These are phyloP conservation scores for Alternaria angustiovoidea DNA, from an alignment of 2,329 filamentous ascomycete genomes.

Conservation along the genomic window DNA sequence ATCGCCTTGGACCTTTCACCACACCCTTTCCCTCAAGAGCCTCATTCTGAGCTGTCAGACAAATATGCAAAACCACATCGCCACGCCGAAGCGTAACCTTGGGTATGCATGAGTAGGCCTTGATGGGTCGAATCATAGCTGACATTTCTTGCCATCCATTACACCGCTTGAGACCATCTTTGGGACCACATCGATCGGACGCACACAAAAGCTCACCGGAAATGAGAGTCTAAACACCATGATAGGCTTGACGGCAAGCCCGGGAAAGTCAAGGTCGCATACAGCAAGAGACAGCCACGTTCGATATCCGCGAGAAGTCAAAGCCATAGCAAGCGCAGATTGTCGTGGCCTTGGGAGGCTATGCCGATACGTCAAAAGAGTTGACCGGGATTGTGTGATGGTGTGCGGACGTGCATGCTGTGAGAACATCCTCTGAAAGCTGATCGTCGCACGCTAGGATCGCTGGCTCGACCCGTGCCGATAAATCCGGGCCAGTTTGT, in stretches of 20 bases:
- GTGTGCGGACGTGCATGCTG: constrained; percentile 14
- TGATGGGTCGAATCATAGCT: background rate
- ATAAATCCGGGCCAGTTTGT: too few species aligned
- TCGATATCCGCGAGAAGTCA: background rate
- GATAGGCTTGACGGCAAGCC: constrained; percentile 1
- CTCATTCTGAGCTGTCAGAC: background rate
- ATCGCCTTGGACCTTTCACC: background rate
- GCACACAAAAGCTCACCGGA: constrained; percentile 1
- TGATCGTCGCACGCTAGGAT: background rate
- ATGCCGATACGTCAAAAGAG: background rate
- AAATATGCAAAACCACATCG: background rate
- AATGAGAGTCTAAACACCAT: background rate
- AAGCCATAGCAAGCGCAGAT: background rate
- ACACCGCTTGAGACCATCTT: constrained; percentile 11
- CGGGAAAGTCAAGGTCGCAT: background rate
- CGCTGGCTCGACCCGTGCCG: background rate
- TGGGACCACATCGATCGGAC: background rate
- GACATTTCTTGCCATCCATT: background rate
- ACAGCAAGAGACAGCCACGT: background rate
- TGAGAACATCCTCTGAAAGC: background rate
- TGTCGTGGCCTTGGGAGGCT: constrained; percentile 1
- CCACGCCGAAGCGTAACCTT: background rate
- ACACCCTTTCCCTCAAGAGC: background rate
- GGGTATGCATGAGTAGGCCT: background rate
- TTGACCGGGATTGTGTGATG: constrained; percentile 3